Evolutionary conservation across 2,329 filamentous ascomycete species (phyloP).

Genomic region (Daldinia sp.): DNA sequence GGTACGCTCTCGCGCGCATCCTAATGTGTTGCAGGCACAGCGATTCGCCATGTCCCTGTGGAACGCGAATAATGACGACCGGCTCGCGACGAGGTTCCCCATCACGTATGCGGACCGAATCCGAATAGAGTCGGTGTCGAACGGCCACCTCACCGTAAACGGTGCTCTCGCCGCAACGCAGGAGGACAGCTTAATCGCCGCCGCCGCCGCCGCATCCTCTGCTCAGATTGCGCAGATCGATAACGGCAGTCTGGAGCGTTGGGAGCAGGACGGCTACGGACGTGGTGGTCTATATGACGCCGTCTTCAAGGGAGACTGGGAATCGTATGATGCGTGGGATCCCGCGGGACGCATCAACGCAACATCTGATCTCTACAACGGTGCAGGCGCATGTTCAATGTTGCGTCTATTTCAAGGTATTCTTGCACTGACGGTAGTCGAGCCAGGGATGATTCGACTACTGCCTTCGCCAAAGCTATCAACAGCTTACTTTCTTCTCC

Average conservation of each 20-base stretch:
- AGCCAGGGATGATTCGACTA: slow-evolving; percentile 57
- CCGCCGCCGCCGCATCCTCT: slow-evolving; percentile 50
- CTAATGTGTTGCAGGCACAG: slow-evolving; percentile 69
- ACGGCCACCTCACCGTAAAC: slow-evolving; percentile 46
- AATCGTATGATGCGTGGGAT: slow-evolving; percentile 65
- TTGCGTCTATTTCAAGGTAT: slow-evolving; percentile 68
- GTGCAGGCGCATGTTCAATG: slow-evolving; percentile 64
- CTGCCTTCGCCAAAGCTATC: slow-evolving; percentile 58
- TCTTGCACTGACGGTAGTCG: slow-evolving; percentile 61
- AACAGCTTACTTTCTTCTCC: slow-evolving; percentile 57
- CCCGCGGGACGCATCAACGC: slow-evolving; percentile 61
- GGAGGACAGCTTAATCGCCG: slow-evolving; percentile 45
- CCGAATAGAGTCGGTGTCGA: slow-evolving; percentile 65
- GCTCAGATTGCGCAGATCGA: slow-evolving; percentile 72
- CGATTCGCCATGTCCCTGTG: slow-evolving; percentile 73
- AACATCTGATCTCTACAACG: slow-evolving; percentile 65
- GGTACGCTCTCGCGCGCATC: slow-evolving; percentile 71
- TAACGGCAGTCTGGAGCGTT: slow-evolving; percentile 75
- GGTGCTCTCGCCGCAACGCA: slow-evolving; percentile 41
- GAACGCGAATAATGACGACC: slow-evolving; percentile 64
- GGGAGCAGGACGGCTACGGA: slow-evolving; percentile 74
- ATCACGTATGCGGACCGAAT: slow-evolving; percentile 75
- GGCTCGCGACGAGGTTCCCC: slow-evolving; percentile 67
- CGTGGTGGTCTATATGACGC: slow-evolving; percentile 63
- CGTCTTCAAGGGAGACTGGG: slow-evolving; percentile 63